Evolutionary conservation across 2,329 filamentous ascomycete genomes (phyloP).

Genomic region (Claviceps spartinae): DNA sequence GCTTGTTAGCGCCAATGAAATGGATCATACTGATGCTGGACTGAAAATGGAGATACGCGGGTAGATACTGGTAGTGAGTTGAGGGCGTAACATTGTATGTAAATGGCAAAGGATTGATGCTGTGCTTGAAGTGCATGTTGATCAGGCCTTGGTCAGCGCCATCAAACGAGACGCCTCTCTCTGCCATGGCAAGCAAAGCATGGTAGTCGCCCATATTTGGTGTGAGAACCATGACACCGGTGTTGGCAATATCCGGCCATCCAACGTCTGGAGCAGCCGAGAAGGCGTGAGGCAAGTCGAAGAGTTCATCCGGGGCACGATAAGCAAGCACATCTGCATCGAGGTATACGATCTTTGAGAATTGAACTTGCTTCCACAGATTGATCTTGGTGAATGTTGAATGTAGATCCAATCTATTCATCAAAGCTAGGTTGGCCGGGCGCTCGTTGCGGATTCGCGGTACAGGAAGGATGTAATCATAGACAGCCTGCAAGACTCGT

Average conservation of each 20-base stretch:
- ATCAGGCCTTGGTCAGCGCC: conserved; percentile 91
- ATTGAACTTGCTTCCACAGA: conserved; percentile 83
- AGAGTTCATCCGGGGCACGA: conserved; percentile 84
- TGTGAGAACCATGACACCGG: conserved; percentile 84
- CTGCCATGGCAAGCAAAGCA: conserved; percentile 69
- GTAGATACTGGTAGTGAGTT: conserved; percentile 92
- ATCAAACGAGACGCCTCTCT: conserved; percentile 84
- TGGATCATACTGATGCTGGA: conserved; percentile 81
- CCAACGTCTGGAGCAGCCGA: conserved; percentile 83
- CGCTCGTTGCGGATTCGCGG: conserved; percentile 62
- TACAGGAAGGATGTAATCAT: conserved; percentile 80
- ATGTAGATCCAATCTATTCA: conserved; percentile 81
- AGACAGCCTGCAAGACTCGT: conserved; percentile 48
- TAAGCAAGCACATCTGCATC: conserved; percentile 90
- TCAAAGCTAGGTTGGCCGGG: conserved; percentile 74
- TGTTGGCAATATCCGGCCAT: conserved; percentile 97
- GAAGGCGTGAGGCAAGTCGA: conserved; percentile 47
- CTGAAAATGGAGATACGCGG: conserved; percentile 87
- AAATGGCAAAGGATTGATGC: conserved; percentile 81
- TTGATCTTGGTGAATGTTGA: conserved; percentile 95
- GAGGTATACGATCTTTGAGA: conserved; percentile 83
- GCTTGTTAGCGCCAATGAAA: conserved; percentile 86
- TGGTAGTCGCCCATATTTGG: conserved; percentile 83
- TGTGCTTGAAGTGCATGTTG: conserved; percentile 82
- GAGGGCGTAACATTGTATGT: conserved; percentile 96